Evolutionary conservation across 2,329 filamentous ascomycete genomes (phyloP), one percentile per base, ranked within the genome.

Genomic region (Fusarium nurragi): DNA sequence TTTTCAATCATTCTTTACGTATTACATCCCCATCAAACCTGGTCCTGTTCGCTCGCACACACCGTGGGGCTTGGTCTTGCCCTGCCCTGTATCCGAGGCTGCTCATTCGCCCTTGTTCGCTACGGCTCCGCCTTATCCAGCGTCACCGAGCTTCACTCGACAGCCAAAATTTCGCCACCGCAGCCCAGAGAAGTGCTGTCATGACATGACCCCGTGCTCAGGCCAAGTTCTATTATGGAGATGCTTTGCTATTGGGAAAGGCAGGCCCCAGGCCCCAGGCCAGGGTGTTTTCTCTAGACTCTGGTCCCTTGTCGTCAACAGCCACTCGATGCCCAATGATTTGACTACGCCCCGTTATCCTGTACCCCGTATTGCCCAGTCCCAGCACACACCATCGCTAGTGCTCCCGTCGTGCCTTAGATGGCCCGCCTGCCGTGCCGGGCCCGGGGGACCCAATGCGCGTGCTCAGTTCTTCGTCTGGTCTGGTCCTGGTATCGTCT

Each of bases 301-400:
- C 36, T 56, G 58, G 46, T 67, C 63, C 64, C 64, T 67, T 64
- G 62, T 37, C 39, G 36, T 65, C 30, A 44, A 56, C 37, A 38
- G 46, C 51, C 66, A 53, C 53, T 65, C 67, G 68, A 50, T 71
- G 54, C 68, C 68, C 68, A 71, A 71, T 71, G 64, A 50, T 71
- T 68, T 57, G 55, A 34, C 53, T 57, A 66, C 49, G 67, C 67
- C 67, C 54, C 52, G 50, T 56, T 39, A 30, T 58, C 28, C 47
- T 60, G 59, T 54, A 67, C 63, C 64, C 64, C 59, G 46, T 64
- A 40, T 34, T 63, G 45, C 36, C 45, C 53, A 44, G 43, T 44
- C 60, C 52, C 52, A 56, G 36, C 60, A 60, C 59, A 41, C 64
- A 59, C 64, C 66, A 40, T 62, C 51, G 41, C 59, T 62, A 62